Conservation (phyloP, 371 early-diverging fungal genomes). For the Mortierella polycephala region DNA sequence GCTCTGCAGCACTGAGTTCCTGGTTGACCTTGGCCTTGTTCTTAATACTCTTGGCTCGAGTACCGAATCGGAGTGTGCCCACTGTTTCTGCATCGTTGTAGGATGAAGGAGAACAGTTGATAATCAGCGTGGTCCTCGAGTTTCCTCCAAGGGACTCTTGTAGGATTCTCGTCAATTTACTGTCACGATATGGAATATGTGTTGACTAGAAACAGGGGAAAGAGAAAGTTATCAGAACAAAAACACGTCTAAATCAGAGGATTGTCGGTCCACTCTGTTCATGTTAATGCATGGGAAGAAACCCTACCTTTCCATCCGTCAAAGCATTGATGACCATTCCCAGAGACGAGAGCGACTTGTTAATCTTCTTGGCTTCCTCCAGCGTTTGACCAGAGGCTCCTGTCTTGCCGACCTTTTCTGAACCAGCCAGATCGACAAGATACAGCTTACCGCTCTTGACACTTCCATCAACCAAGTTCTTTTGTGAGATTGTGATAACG, state of each 20-base stretch:
- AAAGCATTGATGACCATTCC: slow-evolving; percentile 99
- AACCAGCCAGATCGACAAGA: slow-evolving; percentile 99
- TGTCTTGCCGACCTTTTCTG: slow-evolving; percentile 98
- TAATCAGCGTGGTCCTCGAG: slow-evolving; percentile 96
- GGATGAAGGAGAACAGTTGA: slow-evolving; percentile 96
- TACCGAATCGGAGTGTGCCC: slow-evolving; percentile 96
- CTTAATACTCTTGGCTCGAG: slow-evolving; percentile 97
- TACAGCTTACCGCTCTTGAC: slow-evolving; percentile 91
- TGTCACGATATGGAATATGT: slow-evolving; percentile 99
- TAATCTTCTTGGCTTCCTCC: slow-evolving; percentile 99
- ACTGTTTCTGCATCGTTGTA: slow-evolving; percentile 97
- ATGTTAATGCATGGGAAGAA: background rate
- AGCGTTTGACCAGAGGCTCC: slow-evolving; percentile 98
- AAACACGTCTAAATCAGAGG: background rate
- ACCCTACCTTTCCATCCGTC: slow-evolving; percentile 85
- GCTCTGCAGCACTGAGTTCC: slow-evolving; percentile 91
- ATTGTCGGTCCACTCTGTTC: background rate
- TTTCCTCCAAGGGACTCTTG: slow-evolving; percentile 99
- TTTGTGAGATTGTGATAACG: slow-evolving; percentile 93
- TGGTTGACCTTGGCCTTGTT: slow-evolving; percentile 98
- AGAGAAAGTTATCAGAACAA: slow-evolving; percentile 1
- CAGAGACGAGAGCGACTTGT: slow-evolving; percentile 96
- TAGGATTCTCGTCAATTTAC: slow-evolving; percentile 97
- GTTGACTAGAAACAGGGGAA: slow-evolving; percentile 69
- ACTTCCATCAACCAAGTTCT: slow-evolving; percentile 91